Percentiles rank a stretch among this genome's conserved stretches.
These are phyloP conservation scores for Herpetomonas samuelpessoai DNA, from an alignment of 208 protist species.

Conservation along the genomic window DNA sequence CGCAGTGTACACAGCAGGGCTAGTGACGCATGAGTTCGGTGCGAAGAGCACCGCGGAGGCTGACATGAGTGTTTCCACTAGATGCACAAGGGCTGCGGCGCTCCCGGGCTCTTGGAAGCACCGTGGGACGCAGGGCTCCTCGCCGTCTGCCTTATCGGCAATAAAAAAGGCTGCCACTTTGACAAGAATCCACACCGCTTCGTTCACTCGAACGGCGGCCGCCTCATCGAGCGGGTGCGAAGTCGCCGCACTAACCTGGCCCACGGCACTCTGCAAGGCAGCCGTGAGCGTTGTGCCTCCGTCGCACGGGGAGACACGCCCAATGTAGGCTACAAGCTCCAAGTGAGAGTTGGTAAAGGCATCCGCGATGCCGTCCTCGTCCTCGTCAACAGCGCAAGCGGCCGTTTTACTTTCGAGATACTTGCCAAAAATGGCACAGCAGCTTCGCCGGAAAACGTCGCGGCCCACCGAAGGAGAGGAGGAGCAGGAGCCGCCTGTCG, in stretches of 20 bases:
- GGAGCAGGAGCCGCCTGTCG: too few species aligned
- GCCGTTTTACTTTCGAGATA: constrained; percentile 26
- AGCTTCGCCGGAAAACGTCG: constrained; percentile 5
- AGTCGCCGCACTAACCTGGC: constrained; percentile 1
- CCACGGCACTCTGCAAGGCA: constrained; percentile 4
- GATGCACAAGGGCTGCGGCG: constrained; percentile 19
- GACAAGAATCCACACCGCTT: constrained; percentile 64
- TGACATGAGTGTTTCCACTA: constrained; percentile 26
- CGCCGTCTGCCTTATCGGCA: constrained; percentile 60
- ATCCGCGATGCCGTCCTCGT: constrained; percentile 52
- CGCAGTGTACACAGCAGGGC: constrained; percentile 58
- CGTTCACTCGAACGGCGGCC: constrained; percentile 11
- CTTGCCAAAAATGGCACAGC: constrained; percentile 23
- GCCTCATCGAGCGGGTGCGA: not conserved
- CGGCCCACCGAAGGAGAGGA: too few species aligned
- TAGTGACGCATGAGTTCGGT: constrained; percentile 10
- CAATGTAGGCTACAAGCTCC: constrained; percentile 61
- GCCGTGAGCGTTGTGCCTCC: constrained; percentile 23
- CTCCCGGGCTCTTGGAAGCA: constrained; percentile 46
- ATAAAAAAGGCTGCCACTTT: constrained; percentile 58
- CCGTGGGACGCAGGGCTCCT: constrained; percentile 64
- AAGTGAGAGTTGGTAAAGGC: constrained; percentile 67
- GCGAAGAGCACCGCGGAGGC: constrained; percentile 20
- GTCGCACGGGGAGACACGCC: constrained; percentile 25
- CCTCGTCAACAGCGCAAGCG: constrained; percentile 30